phyloP scores from a whole-genome alignment of 495 filamentous ascomycete genomes.

The Neurospora sp. region DNA sequence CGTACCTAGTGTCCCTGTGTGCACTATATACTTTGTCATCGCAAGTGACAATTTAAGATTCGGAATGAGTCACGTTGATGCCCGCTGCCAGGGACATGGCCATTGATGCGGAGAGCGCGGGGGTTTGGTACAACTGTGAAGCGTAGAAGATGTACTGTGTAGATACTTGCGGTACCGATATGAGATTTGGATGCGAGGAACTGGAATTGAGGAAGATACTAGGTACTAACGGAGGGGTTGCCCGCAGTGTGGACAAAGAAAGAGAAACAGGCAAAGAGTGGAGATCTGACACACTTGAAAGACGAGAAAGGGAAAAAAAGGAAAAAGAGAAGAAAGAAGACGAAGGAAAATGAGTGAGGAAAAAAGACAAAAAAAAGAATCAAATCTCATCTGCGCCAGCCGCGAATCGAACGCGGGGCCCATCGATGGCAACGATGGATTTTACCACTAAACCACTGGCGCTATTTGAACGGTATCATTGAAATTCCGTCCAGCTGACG shows the following conservation, averaged over 20 bases:
- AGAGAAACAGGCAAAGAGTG: too few species aligned
- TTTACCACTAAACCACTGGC: not conserved
- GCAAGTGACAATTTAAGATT: not conserved
- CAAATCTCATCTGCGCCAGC: not conserved
- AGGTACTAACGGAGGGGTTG: too few species aligned
- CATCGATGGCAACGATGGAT: not conserved
- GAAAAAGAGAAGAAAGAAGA: not conserved
- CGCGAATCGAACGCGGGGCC: not conserved
- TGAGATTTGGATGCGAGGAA: too few species aligned
- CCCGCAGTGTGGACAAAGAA: too few species aligned
- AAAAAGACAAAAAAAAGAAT: not conserved
- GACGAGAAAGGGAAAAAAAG: too few species aligned
- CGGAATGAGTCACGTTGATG: not conserved
- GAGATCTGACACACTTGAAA: too few species aligned
- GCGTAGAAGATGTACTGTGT: not conserved
- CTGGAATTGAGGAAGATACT: too few species aligned
- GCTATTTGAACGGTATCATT: not conserved
- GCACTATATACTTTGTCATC: too few species aligned
- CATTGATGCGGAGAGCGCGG: not conserved
- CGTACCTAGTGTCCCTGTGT: not conserved
- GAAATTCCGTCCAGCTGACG: accelerated
- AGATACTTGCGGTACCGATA: not conserved
- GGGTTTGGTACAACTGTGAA: not conserved
- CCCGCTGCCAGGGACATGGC: not conserved
- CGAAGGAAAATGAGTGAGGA: too few species aligned